Evolutionary conservation across 164 flowering plant species (phyloP), one percentile per base, ranked within the genome.

Genomic region (Vitis riparia): DNA sequence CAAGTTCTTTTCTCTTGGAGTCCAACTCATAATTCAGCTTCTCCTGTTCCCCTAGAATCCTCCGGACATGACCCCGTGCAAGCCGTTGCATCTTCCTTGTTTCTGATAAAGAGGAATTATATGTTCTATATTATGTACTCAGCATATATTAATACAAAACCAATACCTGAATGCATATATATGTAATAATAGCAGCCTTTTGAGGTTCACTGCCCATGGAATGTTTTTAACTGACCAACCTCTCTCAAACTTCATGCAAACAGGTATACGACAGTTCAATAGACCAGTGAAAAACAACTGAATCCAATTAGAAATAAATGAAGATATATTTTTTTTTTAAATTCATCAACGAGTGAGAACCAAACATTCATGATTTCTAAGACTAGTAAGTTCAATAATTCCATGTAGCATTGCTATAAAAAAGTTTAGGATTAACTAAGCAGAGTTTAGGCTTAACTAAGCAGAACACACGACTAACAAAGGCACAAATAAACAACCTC

Each of bases 61-160:
- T 67, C 49, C 53, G 80, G 59, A 84, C 71, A 62, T 84, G 82
- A 5, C 82, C 84, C 6, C 88, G 87, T 4, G 88, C 78, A 62
- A 63, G 55, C n/a, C 81, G 77, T 77, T 87, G 93, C 86, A 84
- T 70, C 79, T 82, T 87, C 70, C 80, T 87, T 53, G 76, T 80
- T 77, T 89, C 93, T 88, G 81, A 59, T 52, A 62, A 13, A 29
- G 52, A 55, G n/a, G 16, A 44, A 32, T 11, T 7, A 3, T 48
- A 49, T 32, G 44, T 37, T 37, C 44, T 37, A 37, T 37, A 37
- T 37, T 8, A 37, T 6, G 7, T 37, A 37, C 44, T 37, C 44
- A 37, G 44, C 44, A 37, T 37, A 37, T 37, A 37, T 11, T 30
- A 65, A n/a, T 2, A 58, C 5, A 15, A 15, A 58, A 58, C 9